Evolutionary conservation across 257 asterid species (phyloP).

Genomic region (Solanum chilense): DNA sequence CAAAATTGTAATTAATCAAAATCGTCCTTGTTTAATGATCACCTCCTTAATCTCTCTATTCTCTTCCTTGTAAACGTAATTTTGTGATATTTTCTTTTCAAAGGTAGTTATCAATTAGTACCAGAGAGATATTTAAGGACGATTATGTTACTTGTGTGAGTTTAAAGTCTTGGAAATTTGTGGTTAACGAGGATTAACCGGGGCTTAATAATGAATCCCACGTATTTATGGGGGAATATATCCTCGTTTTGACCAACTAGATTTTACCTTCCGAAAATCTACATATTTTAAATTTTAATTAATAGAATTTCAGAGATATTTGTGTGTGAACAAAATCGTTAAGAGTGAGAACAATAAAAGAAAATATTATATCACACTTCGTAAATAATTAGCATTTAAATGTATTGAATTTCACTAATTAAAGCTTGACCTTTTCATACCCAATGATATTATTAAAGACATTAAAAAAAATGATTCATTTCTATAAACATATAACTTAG

Average conservation of each 20-base stretch:
- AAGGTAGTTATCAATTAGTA: not conserved
- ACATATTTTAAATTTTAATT: too few species aligned
- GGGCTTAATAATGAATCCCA: not conserved
- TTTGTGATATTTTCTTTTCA: not conserved
- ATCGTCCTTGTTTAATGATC: not conserved
- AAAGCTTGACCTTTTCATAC: not conserved
- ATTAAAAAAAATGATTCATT: not conserved
- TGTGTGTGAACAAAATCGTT: not conserved
- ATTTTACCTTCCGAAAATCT: not conserved
- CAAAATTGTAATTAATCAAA: not conserved
- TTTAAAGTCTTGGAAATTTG: not conserved
- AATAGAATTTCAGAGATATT: not conserved
- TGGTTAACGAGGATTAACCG: not conserved
- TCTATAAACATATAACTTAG: too few species aligned
- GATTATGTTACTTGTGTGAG: not conserved
- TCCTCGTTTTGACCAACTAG: not conserved
- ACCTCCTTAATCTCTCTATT: not conserved
- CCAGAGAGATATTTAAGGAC: not conserved
- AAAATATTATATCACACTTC: not conserved
- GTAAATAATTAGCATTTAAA: too few species aligned
- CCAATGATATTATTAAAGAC: not conserved
- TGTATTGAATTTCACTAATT: not conserved
- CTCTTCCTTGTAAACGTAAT: not conserved
- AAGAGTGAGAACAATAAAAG: not conserved
- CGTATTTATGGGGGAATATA: not conserved